Evolutionary conservation across 2,329 filamentous ascomycete species (phyloP).

Genomic region (Xylaria digitata): DNA sequence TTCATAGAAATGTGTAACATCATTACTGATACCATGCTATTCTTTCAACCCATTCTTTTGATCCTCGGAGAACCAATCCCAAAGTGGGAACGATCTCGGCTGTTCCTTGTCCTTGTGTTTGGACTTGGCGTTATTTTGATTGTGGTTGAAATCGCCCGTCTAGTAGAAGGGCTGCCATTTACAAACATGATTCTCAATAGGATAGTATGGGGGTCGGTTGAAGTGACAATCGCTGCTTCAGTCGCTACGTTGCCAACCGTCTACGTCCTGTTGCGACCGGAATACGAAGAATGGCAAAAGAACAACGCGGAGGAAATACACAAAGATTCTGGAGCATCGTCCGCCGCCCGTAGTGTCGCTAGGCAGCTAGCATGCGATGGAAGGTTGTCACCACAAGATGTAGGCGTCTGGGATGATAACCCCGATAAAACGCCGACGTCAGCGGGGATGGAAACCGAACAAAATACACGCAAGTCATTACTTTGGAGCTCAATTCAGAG

Average conservation of each 20-base stretch:
- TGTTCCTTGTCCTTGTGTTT: slow-evolving; percentile 22
- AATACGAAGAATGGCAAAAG: neutral
- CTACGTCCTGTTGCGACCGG: slow-evolving; percentile 27
- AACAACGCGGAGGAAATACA: neutral
- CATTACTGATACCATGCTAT: slow-evolving; percentile 30
- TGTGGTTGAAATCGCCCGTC: slow-evolving; percentile 33
- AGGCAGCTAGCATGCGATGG: neutral
- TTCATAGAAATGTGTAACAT: slow-evolving; percentile 36
- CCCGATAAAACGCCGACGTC: slow-evolving; percentile 2
- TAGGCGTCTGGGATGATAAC: neutral
- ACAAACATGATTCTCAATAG: slow-evolving; percentile 12
- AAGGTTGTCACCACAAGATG: neutral
- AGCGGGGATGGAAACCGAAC: neutral
- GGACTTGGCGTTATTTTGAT: slow-evolving; percentile 32
- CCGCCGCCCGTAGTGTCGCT: neutral
- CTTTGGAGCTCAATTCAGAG: neutral
- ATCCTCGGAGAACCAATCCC: slow-evolving; percentile 22
- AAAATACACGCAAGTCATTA: neutral
- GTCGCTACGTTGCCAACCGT: slow-evolving; percentile 35
- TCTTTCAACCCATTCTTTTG: slow-evolving; percentile 31
- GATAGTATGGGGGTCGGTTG: slow-evolving; percentile 37
- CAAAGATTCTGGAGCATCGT: neutral
- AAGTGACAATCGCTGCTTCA: slow-evolving; percentile 31
- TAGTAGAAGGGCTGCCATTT: slow-evolving; percentile 25
- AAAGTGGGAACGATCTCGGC: slow-evolving; percentile 5